Conservation (phyloP, 2,329 filamentous ascomycete genomes). For the Colletotrichum graminicola region DNA sequence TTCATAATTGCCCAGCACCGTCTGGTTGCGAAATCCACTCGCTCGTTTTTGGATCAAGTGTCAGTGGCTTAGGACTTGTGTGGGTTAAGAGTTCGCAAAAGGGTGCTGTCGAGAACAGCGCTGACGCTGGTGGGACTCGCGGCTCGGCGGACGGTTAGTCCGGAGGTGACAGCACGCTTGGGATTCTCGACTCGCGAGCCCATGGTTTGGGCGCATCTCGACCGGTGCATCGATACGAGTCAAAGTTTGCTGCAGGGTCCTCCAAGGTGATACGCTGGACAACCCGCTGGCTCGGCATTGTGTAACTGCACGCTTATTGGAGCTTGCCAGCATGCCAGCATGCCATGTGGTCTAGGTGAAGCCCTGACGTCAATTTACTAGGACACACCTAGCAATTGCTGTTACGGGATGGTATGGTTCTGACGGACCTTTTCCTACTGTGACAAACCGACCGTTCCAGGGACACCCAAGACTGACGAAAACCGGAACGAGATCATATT, state of each 20-base stretch:
- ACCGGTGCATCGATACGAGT: conserved; percentile 24
- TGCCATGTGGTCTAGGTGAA: conserved; percentile 20
- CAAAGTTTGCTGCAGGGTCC: conserved; percentile 33
- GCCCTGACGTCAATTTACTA: conserved; percentile 2
- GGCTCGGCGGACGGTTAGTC: conserved; percentile 34
- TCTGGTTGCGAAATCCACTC: conserved; percentile 15
- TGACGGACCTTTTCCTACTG: background rate
- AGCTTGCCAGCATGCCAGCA: conserved; percentile 12
- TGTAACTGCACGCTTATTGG: conserved; percentile 21
- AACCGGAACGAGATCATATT: conserved; percentile 2
- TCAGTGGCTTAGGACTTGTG: conserved; percentile 15
- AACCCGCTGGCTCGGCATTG: conserved; percentile 11
- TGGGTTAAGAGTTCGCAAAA: conserved; percentile 26
- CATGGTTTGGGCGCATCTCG: conserved; percentile 4
- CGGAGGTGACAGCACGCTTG: conserved; percentile 25
- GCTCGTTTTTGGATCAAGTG: conserved; percentile 21
- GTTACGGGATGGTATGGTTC: background rate
- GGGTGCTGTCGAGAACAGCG: conserved; percentile 27
- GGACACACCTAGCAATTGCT: conserved; percentile 18
- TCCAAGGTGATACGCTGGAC: conserved; percentile 28
- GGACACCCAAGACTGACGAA: conserved; percentile 11
- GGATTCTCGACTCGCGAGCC: conserved; percentile 29
- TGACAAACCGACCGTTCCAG: background rate
- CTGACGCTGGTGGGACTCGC: conserved; percentile 7
- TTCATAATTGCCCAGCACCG: conserved; percentile 14